Conservation (phyloP, 345 rosid genomes). For the Noccaea caerulescens region DNA sequence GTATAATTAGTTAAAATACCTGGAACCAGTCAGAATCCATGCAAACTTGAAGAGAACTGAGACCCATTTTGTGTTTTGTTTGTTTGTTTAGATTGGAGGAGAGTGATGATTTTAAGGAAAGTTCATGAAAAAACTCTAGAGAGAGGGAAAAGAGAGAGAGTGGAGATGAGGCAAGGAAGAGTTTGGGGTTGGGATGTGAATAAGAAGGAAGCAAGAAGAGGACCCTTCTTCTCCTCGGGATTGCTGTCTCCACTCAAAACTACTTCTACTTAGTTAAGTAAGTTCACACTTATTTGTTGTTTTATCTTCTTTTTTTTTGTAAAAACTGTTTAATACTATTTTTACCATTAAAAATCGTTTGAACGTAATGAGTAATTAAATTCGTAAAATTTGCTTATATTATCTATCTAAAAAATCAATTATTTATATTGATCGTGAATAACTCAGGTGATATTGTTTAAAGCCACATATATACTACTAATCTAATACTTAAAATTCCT, state of each 20-base stretch:
- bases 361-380: background rate
- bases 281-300: constrained; percentile 32
- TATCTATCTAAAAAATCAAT: constrained; percentile 6
- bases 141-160: constrained; percentile 23
- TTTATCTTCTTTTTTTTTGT: background rate
- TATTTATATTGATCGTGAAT: background rate
- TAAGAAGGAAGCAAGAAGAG: constrained; percentile 73
- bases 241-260: constrained; percentile 44
- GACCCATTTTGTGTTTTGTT: constrained; percentile 52
- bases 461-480: background rate
- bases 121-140: constrained; percentile 16
- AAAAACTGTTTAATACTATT: background rate
- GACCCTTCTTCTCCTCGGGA: constrained; percentile 44
- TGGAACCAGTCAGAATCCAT: constrained; percentile 98
- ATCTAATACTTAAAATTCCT: background rate
- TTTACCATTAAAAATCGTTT: background rate
- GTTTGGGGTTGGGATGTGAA: constrained; percentile 52
- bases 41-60: constrained; percentile 87
- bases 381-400: background rate
- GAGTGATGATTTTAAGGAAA: constrained; percentile 17
- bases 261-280: constrained; percentile 26
- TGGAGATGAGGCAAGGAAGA: constrained; percentile 34
- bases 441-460: background rate
- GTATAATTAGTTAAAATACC: constrained; percentile 48
- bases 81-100: constrained; percentile 7